Evolutionary conservation across 768 basidiomycete species (phyloP), one percentile per base, ranked within the genome.

Genomic region (Suillus decipiens): DNA sequence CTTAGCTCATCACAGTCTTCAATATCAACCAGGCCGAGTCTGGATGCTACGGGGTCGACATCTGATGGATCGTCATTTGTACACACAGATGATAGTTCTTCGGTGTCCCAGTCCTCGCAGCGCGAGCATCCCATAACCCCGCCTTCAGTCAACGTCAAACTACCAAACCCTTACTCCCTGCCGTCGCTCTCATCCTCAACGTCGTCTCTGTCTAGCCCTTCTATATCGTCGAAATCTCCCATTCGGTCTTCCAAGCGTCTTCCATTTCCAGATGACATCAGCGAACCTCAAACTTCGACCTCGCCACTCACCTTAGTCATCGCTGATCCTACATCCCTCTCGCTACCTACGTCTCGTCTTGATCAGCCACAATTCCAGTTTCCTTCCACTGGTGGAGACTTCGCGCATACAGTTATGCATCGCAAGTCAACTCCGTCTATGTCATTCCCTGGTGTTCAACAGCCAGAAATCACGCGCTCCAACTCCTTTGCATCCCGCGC

Each of bases 181-280:
- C 85, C 86, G 9, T 82, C 80, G 12, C 75, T 87, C 9, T 82
- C 85, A 6, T 84, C 84, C 6, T 87, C 86, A 5, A 80, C 82
- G 0, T 88, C 89, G 64, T 89, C 89, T 1, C 70, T 89, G 56
- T 80, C 80, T 11, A 83, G 86, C 14, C 83, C 82, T 2, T 80
- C 83, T 2, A 78, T 80, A 7, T 82, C 84, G 9, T 87, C 87
- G 15, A 82, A 63, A 3, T 75, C 74, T 41, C 74, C 75, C 5
- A 63, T 72, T 22, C 67, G 66, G 31, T 61, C 69, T 61, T 57
- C 75, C 36, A 83, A 80, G 62, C 67, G 81, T 66, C 70, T 84
- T 34, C 74, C 75, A 5, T 69, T 79, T 15, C 64, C 70, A 56
- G 73, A 75, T 63, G 76, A 76, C 22, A 68, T 63, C 56, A 62